Percentiles rank a stretch among this genome's conserved stretches.
Conservation (phyloP, 768 basidiomycete genomes). For the Russula olivacea region DNA sequence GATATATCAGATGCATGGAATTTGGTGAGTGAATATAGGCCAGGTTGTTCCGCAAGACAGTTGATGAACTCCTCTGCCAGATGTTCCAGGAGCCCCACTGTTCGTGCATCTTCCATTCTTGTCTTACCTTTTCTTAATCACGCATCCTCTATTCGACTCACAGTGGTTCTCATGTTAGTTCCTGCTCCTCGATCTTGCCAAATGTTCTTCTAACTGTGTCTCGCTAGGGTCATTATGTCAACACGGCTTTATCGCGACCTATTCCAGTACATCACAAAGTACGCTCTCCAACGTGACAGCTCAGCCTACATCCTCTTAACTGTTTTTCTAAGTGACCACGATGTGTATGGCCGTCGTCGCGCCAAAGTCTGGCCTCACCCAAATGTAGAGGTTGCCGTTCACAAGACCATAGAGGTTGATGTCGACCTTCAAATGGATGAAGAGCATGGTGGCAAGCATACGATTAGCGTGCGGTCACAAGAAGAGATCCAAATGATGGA, state of each 20-base stretch:
- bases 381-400: slow-evolving; percentile 20
- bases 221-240: slow-evolving; percentile 20
- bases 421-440: slow-evolving; percentile 15
- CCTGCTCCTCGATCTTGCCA: neutral
- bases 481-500: slow-evolving; percentile 8
- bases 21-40: slow-evolving; percentile 1
- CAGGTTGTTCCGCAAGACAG: neutral
- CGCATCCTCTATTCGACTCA: neutral
- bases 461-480: slow-evolving; percentile 8
- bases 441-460: slow-evolving; percentile 7
- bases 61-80: slow-evolving; percentile 9
- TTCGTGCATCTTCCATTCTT: slow-evolving; percentile 8
- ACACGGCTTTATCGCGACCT: slow-evolving; percentile 23
- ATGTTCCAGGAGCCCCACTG: slow-evolving; percentile 25
- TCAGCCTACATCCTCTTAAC: slow-evolving; percentile 11
- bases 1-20: slow-evolving; percentile 19
- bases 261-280: slow-evolving; percentile 25
- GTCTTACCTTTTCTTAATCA: neutral
- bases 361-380: slow-evolving; percentile 5
- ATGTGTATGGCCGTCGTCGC: slow-evolving; percentile 18
- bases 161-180: slow-evolving; percentile 25
- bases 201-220: neutral
- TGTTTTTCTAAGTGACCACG: slow-evolving; percentile 19
- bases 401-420: slow-evolving; percentile 18
- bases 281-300: slow-evolving; percentile 9